Conservation (phyloP, 768 basidiomycete genomes). For the Leucocoprinus sp. region DNA sequence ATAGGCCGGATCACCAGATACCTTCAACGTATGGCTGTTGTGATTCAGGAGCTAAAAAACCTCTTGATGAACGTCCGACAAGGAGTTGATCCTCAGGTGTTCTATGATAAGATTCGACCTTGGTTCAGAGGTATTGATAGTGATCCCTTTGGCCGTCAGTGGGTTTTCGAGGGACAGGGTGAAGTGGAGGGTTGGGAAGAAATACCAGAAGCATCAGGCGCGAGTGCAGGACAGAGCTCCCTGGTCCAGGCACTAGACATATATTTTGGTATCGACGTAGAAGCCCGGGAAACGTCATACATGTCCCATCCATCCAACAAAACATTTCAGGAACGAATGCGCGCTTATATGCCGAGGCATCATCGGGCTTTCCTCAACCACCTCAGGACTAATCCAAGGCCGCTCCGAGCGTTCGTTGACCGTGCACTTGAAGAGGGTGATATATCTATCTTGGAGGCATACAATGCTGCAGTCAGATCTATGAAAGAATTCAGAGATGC, state of each 20-base stretch:
- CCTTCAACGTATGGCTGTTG: conserved; percentile 49
- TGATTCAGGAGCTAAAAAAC: conserved; percentile 55
- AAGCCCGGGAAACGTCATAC: neutral
- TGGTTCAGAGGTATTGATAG: conserved; percentile 76
- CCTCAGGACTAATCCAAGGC: conserved; percentile 49
- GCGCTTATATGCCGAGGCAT: conserved; percentile 74
- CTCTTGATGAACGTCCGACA: conserved; percentile 59
- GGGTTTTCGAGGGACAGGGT: conserved; percentile 57
- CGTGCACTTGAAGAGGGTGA: conserved; percentile 14
- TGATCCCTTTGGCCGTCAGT: conserved; percentile 27
- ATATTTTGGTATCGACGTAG: conserved; percentile 55
- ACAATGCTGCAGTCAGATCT: conserved; percentile 55
- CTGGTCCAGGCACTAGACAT: conserved; percentile 68
- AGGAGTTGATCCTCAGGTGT: conserved; percentile 65
- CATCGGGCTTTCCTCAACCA: conserved; percentile 74
- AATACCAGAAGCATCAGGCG: conserved; percentile 60
- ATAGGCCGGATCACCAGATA: conserved; percentile 56
- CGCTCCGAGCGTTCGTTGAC: conserved; percentile 49
- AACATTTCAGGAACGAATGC: conserved; percentile 65
- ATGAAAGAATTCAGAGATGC: conserved; percentile 69
- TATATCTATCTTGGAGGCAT: conserved; percentile 37
- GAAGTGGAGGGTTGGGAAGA: conserved; percentile 31
- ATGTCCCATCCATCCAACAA: conserved; percentile 14
- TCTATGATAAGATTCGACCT: conserved; percentile 66
- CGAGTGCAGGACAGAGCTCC: conserved; percentile 78